Evolutionary conservation across 257 asterid genomes (phyloP).

Genomic region (Solanum sejunctum): DNA sequence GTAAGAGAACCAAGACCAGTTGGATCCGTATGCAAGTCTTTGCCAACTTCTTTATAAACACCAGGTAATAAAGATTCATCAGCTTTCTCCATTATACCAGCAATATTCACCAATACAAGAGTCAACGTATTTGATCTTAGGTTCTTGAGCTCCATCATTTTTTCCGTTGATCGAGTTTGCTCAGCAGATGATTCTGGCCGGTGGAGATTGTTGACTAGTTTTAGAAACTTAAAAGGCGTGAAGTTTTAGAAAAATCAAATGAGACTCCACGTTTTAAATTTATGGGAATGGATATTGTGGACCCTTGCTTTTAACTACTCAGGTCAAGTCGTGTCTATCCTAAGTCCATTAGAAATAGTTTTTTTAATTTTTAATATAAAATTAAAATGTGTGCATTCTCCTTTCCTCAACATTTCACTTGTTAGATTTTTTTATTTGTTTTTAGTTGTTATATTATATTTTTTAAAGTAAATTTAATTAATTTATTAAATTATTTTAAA

Average conservation of each 20-base stretch:
- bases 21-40: background rate
- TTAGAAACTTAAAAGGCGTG: background rate
- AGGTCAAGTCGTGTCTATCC: too few relatives aligned
- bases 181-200: background rate
- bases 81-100: constrained; percentile 88
- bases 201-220: background rate
- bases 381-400: background rate
- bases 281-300: background rate
- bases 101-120: constrained; percentile 53
- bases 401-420: too few relatives aligned
- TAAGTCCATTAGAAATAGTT: too few relatives aligned
- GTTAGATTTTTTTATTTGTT: too few relatives aligned
- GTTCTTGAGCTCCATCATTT: background rate
- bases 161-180: background rate
- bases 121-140: constrained; percentile 32
- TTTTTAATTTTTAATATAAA: too few relatives aligned
- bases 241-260: background rate
- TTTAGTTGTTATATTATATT: too few relatives aligned
- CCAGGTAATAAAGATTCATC: constrained; percentile 82
- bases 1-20: background rate
- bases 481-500: too few relatives aligned
- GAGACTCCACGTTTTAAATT: background rate
- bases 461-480: too few relatives aligned
- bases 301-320: background rate
- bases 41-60: constrained; percentile 43